These are phyloP conservation scores for Ophiostoma sp. DNA, from an alignment of 2,329 filamentous ascomycete species.

Conservation along the genomic window DNA sequence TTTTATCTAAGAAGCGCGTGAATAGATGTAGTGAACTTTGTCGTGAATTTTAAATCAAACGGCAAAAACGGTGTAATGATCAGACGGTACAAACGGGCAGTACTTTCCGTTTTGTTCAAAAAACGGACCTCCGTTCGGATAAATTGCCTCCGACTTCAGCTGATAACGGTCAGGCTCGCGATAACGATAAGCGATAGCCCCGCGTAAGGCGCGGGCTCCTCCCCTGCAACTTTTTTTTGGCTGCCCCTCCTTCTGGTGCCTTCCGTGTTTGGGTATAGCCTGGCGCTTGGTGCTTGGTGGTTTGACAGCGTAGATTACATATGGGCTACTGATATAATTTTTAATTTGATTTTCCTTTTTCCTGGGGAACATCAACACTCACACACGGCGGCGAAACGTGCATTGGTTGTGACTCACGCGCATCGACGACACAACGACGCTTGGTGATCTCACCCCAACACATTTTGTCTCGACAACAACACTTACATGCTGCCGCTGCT, in stretches of 20 bases:
- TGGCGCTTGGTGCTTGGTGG: background rate
- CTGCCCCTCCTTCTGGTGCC: conserved; percentile 16
- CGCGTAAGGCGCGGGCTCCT: conserved; percentile 2
- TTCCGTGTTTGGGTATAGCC: background rate
- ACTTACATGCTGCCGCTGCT: conserved; percentile 6
- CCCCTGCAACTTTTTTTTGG: conserved; percentile 16
- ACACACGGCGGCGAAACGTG: conserved; percentile 12
- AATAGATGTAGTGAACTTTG: too few species aligned
- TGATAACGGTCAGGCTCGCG: background rate
- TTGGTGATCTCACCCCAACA: background rate
- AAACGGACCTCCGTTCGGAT: background rate
- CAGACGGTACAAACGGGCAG: background rate
- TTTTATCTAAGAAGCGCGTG: too few species aligned
- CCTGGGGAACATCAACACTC: conserved; percentile 11
- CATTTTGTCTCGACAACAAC: background rate
- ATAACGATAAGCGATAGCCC: conserved; percentile 6
- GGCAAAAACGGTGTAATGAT: background rate
- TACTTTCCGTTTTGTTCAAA: too few species aligned
- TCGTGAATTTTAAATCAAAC: background rate
- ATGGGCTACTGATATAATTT: background rate
- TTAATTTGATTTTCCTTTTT: conserved; percentile 5
- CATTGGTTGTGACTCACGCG: conserved; percentile 18
- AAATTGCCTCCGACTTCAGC: background rate
- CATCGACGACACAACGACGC: conserved; percentile 13
- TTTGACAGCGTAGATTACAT: background rate